Evolutionary conservation across 257 asterid genomes (phyloP).

Genomic region (Ligustrum vulgare): DNA sequence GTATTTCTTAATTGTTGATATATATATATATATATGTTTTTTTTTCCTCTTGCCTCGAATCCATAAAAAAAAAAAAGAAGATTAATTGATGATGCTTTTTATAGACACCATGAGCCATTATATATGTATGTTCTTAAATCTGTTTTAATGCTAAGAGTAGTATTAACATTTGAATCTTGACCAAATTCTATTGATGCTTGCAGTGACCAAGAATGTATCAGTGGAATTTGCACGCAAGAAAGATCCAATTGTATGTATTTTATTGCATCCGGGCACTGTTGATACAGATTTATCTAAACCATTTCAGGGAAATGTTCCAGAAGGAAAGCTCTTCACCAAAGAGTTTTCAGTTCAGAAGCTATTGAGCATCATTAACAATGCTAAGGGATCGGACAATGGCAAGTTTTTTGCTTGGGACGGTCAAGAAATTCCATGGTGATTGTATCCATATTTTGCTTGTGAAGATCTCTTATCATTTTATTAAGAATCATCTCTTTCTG

Average conservation of each 20-base stretch:
- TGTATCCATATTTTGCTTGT: background rate
- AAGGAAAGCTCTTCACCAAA: slow-evolving; percentile 75
- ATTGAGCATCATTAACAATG: slow-evolving; percentile 53
- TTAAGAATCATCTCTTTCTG: background rate
- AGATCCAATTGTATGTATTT: slow-evolving; percentile 75
- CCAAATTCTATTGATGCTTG: slow-evolving; percentile 12
- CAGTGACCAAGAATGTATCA: slow-evolving; percentile 72
- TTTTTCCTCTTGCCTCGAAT: background rate
- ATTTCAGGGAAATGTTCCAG: slow-evolving; percentile 76
- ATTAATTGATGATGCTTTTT: background rate
- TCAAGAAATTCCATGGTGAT: slow-evolving; percentile 83
- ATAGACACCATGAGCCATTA: background rate
- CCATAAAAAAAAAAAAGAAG: background rate
- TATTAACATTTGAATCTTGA: background rate
- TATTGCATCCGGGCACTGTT: slow-evolving; percentile 97
- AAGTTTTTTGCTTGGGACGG: slow-evolving; percentile 98
- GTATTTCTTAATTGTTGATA: background rate
- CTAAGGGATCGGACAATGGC: slow-evolving; percentile 70
- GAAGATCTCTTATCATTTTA: background rate
- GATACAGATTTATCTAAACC: slow-evolving; percentile 94
- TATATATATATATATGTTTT: no score
- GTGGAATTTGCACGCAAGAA: slow-evolving; percentile 76
- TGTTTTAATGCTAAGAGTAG: background rate
- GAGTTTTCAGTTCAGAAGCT: slow-evolving; percentile 81
- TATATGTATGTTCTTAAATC: background rate